phyloP scores from a whole-genome alignment of 441 rosid genomes.

The Cnidoscolus chayamansa region DNA sequence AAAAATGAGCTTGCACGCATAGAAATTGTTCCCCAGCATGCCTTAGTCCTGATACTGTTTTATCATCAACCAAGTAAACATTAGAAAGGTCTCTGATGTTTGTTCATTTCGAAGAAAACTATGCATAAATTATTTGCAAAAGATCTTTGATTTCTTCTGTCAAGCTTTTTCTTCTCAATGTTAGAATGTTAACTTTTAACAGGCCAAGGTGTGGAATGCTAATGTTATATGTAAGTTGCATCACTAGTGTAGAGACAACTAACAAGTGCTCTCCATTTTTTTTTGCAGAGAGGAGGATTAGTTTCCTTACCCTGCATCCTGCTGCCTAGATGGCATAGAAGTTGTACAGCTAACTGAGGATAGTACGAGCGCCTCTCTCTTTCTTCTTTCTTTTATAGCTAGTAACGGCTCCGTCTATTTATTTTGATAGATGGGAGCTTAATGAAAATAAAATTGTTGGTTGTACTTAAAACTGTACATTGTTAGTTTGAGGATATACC shows the following conservation, averaged over 20 bases:
- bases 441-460: slow-evolving; percentile 37
- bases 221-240: not conserved
- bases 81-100: not conserved
- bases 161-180: not conserved
- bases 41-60: not conserved
- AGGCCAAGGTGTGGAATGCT: not conserved
- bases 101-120: not conserved
- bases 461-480: slow-evolving; percentile 58
- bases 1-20: not conserved
- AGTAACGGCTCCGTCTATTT: slow-evolving; percentile 35
- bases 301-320: slow-evolving; percentile 50
- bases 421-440: slow-evolving; percentile 40
- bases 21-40: not conserved
- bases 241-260: not conserved
- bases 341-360: slow-evolving; percentile 71
- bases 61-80: not conserved
- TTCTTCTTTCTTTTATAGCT: slow-evolving; percentile 25
- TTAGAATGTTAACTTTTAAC: not conserved
- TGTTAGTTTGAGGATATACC: slow-evolving; percentile 39
- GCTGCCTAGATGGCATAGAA: slow-evolving; percentile 40
- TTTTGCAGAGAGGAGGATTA: slow-evolving; percentile 64
- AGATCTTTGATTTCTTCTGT: not conserved
- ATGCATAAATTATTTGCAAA: not conserved
- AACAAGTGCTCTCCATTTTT: not conserved
- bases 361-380: slow-evolving; percentile 38